Percentiles rank a stretch among this genome's conserved stretches.
These are phyloP conservation scores for Neoboletus subvelutipes DNA, from an alignment of 768 basidiomycete species.

Conservation along the genomic window DNA sequence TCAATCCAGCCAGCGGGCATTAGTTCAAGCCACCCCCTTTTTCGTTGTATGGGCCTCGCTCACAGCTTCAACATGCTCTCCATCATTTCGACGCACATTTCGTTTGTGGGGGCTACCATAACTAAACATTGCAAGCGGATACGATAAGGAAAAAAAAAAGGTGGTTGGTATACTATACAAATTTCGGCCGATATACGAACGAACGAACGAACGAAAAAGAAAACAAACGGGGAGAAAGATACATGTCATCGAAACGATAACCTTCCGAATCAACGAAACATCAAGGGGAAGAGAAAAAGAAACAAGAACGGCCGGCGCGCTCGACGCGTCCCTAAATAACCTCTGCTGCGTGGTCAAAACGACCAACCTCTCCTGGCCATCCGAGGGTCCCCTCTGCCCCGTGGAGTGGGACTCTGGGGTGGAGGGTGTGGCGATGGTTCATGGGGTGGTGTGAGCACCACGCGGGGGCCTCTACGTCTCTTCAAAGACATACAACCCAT, in stretches of 20 bases:
- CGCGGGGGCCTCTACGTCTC: conserved; percentile 6
- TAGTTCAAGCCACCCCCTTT: fast-evolving
- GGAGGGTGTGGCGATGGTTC: neutral
- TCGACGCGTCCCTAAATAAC: conserved; percentile 3
- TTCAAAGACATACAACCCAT: conserved; percentile 34
- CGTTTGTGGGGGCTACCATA: neutral
- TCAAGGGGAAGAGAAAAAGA: neutral
- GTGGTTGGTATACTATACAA: conserved; percentile 24
- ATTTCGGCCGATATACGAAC: conserved; percentile 13
- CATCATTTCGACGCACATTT: neutral
- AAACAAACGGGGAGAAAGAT: neutral
- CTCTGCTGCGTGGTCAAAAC: neutral
- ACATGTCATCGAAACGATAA: conserved; percentile 7
- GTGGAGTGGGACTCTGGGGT: neutral
- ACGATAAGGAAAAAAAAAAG: conserved; percentile 1
- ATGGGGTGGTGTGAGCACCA: neutral
- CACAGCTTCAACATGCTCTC: no score
- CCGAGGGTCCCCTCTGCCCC: conserved; percentile 11
- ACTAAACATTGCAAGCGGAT: neutral
- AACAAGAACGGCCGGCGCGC: conserved; percentile 2
- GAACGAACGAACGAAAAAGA: neutral
- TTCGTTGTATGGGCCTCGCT: neutral
- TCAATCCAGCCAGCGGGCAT: conserved; percentile 44
- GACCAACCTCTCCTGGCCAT: neutral
- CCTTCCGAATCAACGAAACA: conserved; percentile 3